phyloP scores from a whole-genome alignment of 768 basidiomycete species.

The Cytidiella melzeri region DNA sequence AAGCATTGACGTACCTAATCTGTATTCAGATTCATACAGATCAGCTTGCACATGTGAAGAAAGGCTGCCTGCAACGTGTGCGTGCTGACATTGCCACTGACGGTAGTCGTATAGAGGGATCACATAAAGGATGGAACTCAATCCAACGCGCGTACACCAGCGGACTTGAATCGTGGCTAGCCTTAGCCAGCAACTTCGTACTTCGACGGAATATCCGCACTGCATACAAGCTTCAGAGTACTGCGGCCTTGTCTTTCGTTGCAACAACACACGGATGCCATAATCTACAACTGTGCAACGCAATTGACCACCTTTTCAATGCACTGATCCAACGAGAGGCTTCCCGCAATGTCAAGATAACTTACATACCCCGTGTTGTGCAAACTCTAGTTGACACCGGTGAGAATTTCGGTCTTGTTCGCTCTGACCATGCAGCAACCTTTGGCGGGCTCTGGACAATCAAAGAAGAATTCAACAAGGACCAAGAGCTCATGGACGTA shows the following conservation, averaged over 20 bases:
- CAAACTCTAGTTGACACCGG: neutral
- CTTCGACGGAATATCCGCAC: conserved; percentile 17
- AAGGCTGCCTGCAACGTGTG: conserved; percentile 21
- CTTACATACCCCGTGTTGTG: too few relatives aligned
- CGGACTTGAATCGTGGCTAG: conserved; percentile 17
- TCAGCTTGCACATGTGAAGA: conserved; percentile 24
- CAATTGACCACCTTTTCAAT: conserved; percentile 14
- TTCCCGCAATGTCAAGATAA: neutral
- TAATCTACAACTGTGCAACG: conserved; percentile 18
- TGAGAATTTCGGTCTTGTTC: conserved; percentile 3
- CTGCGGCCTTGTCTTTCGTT: neutral
- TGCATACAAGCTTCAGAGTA: neutral
- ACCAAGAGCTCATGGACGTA: neutral
- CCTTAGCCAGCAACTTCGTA: conserved; percentile 20
- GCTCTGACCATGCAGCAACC: neutral
- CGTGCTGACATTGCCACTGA: conserved; percentile 19
- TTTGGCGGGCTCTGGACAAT: conserved; percentile 2
- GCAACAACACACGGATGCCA: conserved; percentile 19
- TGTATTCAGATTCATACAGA: conserved; percentile 19
- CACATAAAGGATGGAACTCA: conserved; percentile 25
- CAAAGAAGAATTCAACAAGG: conserved; percentile 4
- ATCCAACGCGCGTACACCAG: conserved; percentile 18
- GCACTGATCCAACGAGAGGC: neutral
- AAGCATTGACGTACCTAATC: too few relatives aligned
- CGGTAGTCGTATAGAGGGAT: conserved; percentile 25